phyloP scores from a whole-genome alignment of 2,329 filamentous ascomycete species.

The Malbranchea zuffiana region DNA sequence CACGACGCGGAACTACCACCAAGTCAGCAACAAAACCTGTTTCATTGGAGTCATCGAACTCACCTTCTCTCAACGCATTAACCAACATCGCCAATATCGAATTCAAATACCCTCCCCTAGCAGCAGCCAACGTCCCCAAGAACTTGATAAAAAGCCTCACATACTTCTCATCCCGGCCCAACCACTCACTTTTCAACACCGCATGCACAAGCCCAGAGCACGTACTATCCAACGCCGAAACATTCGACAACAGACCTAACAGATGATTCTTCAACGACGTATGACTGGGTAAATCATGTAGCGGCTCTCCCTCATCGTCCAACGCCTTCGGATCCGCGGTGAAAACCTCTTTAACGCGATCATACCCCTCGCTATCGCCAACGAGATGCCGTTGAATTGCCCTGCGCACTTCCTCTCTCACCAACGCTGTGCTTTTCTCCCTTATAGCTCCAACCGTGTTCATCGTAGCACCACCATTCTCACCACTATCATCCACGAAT shows the following conservation, averaged over 20 bases:
- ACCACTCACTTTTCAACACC: conserved; percentile 49
- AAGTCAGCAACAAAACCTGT: not conserved
- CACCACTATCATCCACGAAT: conserved; percentile 6
- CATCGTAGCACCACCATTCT: not conserved
- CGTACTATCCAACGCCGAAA: conserved; percentile 44
- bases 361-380: conserved; percentile 47
- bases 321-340: conserved; percentile 35
- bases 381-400: conserved; percentile 44
- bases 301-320: conserved; percentile 24
- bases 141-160: conserved; percentile 47
- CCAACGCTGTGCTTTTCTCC: conserved; percentile 46
- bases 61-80: conserved; percentile 56
- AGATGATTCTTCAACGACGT: conserved; percentile 48
- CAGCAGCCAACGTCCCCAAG: conserved; percentile 58
- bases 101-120: conserved; percentile 67
- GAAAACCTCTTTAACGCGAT: conserved; percentile 46
- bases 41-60: conserved; percentile 21
- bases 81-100: conserved; percentile 71
- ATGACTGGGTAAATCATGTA: conserved; percentile 40
- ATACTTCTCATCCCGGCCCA: conserved; percentile 51
- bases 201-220: conserved; percentile 50
- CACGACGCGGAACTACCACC: conserved; percentile 41
- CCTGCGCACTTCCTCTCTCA: conserved; percentile 51
- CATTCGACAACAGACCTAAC: conserved; percentile 46
- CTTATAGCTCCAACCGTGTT: not conserved